Conservation (phyloP, 768 basidiomycete species). For the Psilocybe cubensis region DNA sequence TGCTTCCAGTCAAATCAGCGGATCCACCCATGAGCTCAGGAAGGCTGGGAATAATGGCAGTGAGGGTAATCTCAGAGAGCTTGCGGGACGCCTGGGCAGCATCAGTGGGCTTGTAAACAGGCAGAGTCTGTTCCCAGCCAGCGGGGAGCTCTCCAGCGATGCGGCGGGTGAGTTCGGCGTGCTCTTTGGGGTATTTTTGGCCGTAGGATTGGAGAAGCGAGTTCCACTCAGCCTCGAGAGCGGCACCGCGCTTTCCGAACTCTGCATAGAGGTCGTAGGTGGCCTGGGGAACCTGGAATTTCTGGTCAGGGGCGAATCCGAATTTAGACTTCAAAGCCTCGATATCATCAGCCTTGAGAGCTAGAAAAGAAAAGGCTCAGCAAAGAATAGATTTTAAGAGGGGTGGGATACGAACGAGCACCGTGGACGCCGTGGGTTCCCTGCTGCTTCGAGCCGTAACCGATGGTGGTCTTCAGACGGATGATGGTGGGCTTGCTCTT, state of each 20-base stretch:
- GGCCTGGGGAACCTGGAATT: constrained; percentile 78
- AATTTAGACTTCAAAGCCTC: constrained; percentile 81
- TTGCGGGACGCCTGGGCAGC: constrained; percentile 91
- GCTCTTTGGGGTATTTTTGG: constrained; percentile 80
- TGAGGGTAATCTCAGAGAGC: constrained; percentile 88
- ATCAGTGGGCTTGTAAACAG: constrained; percentile 83
- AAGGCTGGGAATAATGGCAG: constrained; percentile 69
- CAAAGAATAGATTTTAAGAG: not conserved
- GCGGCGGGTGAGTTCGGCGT: constrained; percentile 85
- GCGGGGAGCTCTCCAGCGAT: constrained; percentile 82
- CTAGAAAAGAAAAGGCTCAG: constrained; percentile 38
- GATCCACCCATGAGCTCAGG: constrained; percentile 91
- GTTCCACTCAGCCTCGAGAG: constrained; percentile 77
- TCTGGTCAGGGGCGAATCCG: constrained; percentile 76
- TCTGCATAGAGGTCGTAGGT: constrained; percentile 71
- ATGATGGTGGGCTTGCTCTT: constrained; percentile 88
- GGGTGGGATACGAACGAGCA: constrained; percentile 64
- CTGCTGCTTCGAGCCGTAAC: constrained; percentile 90
- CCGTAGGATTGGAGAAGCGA: constrained; percentile 67
- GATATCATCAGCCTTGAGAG: constrained; percentile 93
- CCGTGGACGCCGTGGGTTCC: constrained; percentile 97
- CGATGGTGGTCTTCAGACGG: constrained; percentile 86
- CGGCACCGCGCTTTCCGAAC: constrained; percentile 72
- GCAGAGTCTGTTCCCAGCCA: constrained; percentile 85
- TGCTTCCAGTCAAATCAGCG: constrained; percentile 91